Percentiles rank a stretch among this genome's conserved stretches.
phyloP scores from a whole-genome alignment of 2,329 filamentous ascomycete species.

The Plectosphaerella sp. region DNA sequence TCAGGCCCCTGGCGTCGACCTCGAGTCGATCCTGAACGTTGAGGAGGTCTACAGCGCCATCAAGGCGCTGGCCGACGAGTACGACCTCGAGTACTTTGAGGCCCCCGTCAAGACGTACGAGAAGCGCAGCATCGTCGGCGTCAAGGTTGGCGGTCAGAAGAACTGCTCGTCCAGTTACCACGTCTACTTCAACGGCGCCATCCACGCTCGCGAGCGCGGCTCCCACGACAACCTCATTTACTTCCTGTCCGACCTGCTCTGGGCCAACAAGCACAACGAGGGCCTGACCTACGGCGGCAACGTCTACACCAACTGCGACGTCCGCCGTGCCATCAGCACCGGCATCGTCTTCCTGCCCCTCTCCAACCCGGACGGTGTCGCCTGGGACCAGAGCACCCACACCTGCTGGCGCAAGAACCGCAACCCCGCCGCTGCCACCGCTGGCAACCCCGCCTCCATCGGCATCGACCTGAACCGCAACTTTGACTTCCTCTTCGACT shows the following conservation, averaged over 20 bases:
- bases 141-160: constrained; percentile 33
- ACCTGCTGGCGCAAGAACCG: constrained; percentile 55
- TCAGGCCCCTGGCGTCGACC: constrained; percentile 21
- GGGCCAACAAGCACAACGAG: constrained; percentile 42
- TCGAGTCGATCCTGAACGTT: constrained; percentile 40
- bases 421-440: constrained; percentile 33
- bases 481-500: constrained; percentile 56
- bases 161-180: constrained; percentile 30
- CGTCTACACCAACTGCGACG: constrained; percentile 46
- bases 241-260: constrained; percentile 53
- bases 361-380: constrained; percentile 48
- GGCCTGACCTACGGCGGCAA: constrained; percentile 47
- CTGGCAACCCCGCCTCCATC: constrained; percentile 22
- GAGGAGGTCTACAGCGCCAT: constrained; percentile 40
- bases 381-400: constrained; percentile 46
- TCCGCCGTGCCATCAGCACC: constrained; percentile 43
- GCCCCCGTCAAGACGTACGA: constrained; percentile 40
- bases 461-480: constrained; percentile 54
- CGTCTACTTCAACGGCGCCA: constrained; percentile 47
- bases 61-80: constrained; percentile 33
- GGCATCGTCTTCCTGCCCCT: constrained; percentile 50
- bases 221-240: constrained; percentile 52
- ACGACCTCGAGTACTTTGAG: constrained; percentile 33
- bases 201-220: constrained; percentile 56
- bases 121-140: constrained; percentile 31